Conservation (phyloP, 2,329 filamentous ascomycete genomes). For the Ophiocordyceps camponoti-leonardi region DNA sequence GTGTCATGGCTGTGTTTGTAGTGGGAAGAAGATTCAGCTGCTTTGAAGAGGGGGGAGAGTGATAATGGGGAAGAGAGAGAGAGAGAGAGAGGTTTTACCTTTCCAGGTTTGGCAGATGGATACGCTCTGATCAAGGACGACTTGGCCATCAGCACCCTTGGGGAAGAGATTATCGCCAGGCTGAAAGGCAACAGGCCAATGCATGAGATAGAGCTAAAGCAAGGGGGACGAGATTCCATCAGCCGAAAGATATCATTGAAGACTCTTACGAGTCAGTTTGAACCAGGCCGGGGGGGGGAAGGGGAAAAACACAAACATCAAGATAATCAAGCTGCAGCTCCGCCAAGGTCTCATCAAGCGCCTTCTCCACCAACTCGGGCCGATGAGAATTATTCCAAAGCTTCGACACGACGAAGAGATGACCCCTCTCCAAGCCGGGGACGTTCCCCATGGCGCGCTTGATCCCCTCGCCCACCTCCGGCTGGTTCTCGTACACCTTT, state of each 20-base stretch:
- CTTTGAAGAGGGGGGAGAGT: constrained; percentile 1
- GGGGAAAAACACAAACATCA: constrained; percentile 27
- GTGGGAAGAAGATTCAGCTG: not conserved
- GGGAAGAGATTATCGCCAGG: constrained; percentile 26
- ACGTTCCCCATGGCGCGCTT: constrained; percentile 26
- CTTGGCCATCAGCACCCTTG: constrained; percentile 14
- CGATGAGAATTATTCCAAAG: constrained; percentile 43
- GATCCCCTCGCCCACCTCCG: constrained; percentile 38
- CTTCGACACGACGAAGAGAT: constrained; percentile 52
- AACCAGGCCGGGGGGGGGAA: too few species aligned
- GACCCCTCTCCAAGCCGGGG: constrained; percentile 32
- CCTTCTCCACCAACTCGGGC: constrained; percentile 39
- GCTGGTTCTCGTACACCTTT: constrained; percentile 47
- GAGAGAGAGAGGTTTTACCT: constrained; percentile 8
- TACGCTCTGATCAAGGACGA: constrained; percentile 24
- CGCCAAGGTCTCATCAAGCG: constrained; percentile 36
- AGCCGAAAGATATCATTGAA: too few species aligned
- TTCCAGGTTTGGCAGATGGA: constrained; percentile 26
- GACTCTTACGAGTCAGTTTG: too few species aligned
- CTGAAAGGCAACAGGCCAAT: constrained; percentile 39
- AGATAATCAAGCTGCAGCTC: constrained; percentile 40
- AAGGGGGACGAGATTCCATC: too few species aligned
- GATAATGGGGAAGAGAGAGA: not conserved
- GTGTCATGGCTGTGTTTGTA: constrained; percentile 24
- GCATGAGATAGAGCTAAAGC: constrained; percentile 38